These are phyloP conservation scores for Colletotrichum sojae DNA, from an alignment of 2,329 filamentous ascomycete genomes.

Conservation along the genomic window DNA sequence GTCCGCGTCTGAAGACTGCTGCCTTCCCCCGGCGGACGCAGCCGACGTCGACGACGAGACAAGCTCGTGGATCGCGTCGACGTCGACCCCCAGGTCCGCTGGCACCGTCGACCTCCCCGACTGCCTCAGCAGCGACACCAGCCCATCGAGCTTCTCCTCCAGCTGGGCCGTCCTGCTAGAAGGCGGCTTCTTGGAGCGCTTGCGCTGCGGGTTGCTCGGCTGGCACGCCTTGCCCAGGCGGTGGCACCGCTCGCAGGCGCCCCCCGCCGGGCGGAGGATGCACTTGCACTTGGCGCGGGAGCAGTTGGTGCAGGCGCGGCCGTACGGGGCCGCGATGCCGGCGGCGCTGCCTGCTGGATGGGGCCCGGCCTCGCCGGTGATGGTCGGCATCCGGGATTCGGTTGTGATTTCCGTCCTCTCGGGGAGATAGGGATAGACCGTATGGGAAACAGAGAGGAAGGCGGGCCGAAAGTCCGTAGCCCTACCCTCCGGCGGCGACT, in stretches of 20 bases:
- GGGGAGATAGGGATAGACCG: background rate
- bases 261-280: conserved; percentile 49
- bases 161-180: conserved; percentile 43
- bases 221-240: conserved; percentile 58
- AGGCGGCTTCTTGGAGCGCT: conserved; percentile 42
- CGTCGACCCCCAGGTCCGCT: conserved; percentile 2
- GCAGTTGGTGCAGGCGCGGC: conserved; percentile 58
- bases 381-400: conserved; percentile 35
- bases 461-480: conserved; percentile 18
- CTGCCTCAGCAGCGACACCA: conserved; percentile 47
- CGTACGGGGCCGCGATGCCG: conserved; percentile 53
- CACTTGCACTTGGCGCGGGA: conserved; percentile 62
- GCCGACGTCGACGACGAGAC: too few relatives aligned
- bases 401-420: background rate
- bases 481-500: conserved; percentile 1
- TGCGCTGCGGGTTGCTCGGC: conserved; percentile 53
- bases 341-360: conserved; percentile 18
- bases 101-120: conserved; percentile 27
- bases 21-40: too few relatives aligned
- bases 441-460: background rate
- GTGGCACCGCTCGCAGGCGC: conserved; percentile 56
- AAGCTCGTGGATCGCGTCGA: background rate
- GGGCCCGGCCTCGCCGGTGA: conserved; percentile 27
- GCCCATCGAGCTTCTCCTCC: conserved; percentile 48
- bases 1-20: conserved; percentile 4